Evolutionary conservation across 768 basidiomycete species (phyloP).

Genomic region (Psilocybe azurescens): DNA sequence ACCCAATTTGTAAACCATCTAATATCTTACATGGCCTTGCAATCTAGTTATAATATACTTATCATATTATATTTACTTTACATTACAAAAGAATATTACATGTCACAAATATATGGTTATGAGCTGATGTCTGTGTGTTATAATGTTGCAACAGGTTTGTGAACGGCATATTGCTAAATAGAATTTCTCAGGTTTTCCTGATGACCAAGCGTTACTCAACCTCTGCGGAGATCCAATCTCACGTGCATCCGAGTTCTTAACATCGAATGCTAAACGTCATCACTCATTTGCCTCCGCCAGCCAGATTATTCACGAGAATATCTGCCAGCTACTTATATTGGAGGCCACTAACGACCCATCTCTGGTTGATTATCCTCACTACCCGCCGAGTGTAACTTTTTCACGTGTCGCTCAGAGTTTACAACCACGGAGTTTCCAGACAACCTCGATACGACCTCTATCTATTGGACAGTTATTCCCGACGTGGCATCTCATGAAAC

Average conservation of each 20-base stretch:
- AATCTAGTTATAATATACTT: too few species aligned
- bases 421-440: neutral
- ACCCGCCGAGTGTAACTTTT: neutral
- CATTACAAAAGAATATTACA: too few species aligned
- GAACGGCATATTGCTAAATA: too few species aligned
- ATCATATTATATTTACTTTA: too few species aligned
- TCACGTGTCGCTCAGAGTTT: neutral
- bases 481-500: neutral
- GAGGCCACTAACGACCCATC: neutral
- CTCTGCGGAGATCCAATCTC: slow-evolving; percentile 36
- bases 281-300: neutral
- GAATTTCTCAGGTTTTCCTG: too few species aligned
- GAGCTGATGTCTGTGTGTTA: too few species aligned
- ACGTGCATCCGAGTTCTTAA: slow-evolving; percentile 23
- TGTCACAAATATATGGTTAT: too few species aligned
- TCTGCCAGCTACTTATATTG: neutral
- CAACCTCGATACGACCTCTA: neutral
- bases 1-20: too few species aligned
- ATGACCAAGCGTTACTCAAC: slow-evolving; percentile 32
- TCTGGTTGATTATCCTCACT: neutral
- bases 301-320: neutral
- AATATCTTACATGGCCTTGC: too few species aligned
- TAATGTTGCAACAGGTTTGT: too few species aligned
- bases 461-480: neutral
- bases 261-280: neutral